Conservation (phyloP, 116 monocot species). For the Phalaenopsis hybrid region DNA sequence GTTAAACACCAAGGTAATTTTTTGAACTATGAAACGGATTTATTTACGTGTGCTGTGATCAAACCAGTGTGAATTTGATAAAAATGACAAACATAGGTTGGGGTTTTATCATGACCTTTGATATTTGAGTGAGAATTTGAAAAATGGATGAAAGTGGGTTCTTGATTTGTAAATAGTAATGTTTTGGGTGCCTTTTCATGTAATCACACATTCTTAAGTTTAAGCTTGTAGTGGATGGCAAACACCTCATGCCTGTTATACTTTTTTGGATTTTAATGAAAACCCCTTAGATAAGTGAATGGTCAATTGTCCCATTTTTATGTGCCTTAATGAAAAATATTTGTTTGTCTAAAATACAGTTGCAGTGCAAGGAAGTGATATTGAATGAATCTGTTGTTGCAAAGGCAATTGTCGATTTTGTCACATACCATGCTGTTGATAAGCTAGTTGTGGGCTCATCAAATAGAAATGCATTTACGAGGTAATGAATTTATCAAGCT, state of each 20-base stretch:
- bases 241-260: not conserved
- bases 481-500: conserved; percentile 16
- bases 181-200: no score
- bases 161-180: no score
- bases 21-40: no score
- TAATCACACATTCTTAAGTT: not conserved
- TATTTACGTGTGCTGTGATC: no score
- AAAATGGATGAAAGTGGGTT: no score
- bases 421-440: conserved; percentile 27
- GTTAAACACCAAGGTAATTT: no score
- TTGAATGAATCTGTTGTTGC: conserved; percentile 41
- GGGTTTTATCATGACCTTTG: no score
- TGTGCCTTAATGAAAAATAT: not conserved
- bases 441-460: conserved; percentile 57
- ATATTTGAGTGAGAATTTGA: no score
- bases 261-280: not conserved
- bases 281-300: not conserved
- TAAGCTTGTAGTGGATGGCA: not conserved
- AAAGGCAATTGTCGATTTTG: conserved; percentile 53
- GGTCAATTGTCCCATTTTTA: not conserved
- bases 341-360: conserved; percentile 22
- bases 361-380: conserved; percentile 66
- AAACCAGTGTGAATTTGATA: no score
- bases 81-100: no score
- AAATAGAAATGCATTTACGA: conserved; percentile 35